Base-by-base conservation (phyloP, 148 eudicot genomes). In the Cornus florida region DNA sequence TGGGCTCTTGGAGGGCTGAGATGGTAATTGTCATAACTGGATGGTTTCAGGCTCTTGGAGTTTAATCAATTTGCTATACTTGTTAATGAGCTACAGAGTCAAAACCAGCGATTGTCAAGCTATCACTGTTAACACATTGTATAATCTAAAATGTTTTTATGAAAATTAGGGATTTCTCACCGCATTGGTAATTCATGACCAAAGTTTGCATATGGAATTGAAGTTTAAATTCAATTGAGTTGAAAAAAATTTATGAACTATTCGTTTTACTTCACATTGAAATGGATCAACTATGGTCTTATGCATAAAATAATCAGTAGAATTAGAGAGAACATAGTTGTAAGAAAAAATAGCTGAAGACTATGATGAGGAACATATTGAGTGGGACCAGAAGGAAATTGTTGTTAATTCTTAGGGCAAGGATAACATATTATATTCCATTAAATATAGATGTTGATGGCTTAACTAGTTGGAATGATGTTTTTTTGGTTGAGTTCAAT, bases 351-450 rank as follows among this genome's bases (percentile, higher is more conserved):
- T 66, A 31, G 46, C 64, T 76, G 19, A 56, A 64, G 59, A 69
- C 5, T 70, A 74, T 68, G 78, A 10, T 64, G 38, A 24, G 77
- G 69, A 60, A 62, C 50, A 62, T 17, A 62, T n/a, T 62, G 69
- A n/a, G 70, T 39, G 9, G 70, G 22, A 11, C 22, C 31, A n/a
- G 10, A 62, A n/a, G 22, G 11, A 62, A 35, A 22, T 39, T 13
- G 11, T 12, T 23, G 60, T 32, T 46, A 2, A 7, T 72, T 70
- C 6, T 39, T 70, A n/a, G 56, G 53, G 43, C 24, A 70, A 20
- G 53, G 16, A 41, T 10, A 19, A 70, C 20, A 23, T 70, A 20
- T 70, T 41, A 1, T n/a, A 7, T 39, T 1, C 20, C 19, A 19
- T 70, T 39, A 4, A 14, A 6, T 35, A 35, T 39, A 70, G 22